Base-by-base conservation (phyloP, 179 eudicot species). In the Spergularia azorica region DNA sequence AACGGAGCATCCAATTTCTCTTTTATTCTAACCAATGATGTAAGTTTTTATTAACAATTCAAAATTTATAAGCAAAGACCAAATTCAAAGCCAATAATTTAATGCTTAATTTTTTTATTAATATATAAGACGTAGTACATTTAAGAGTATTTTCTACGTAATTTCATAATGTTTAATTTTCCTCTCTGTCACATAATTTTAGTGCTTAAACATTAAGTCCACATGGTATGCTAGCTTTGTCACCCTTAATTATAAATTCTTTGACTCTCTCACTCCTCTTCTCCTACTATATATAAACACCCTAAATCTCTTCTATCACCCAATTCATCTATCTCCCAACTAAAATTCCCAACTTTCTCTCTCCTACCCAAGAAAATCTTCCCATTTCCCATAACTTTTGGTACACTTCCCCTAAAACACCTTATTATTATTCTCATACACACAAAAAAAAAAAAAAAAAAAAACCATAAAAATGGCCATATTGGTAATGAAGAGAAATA, bases 401-500 rank as follows among this genome's bases (percentile, higher is more conserved):
- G 63, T 12, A 48, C 60, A 76, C 64, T 64, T 36, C 8, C 21
- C 58, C 55, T 67, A 59, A 20, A 18, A 6, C 9, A 59, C 18
- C n/a, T n/a, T 20, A 60, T 32, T 32, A 20, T 55, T 12, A 17
- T 5, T 60, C n/a, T 55, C 46, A 63, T 18, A 63, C 14, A 20
- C 4, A 16, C 12, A n/a, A 46, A 60, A 39, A 43, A 11, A 21
- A 50, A n/a, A 46, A 60, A 39, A 43, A 11, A 21, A 50, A 20
- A 10, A 21, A 21, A 21, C 21, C 38, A 21, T 8, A 43, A 50
- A 64, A 12, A 77, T 85, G 88, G 83, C 79, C 8, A 55, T 50
- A 12, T 65, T 80, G 57, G 67, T 64, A 41, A 51, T 70, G 15
- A 70, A 41, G 70, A 74, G 61, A 71, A 65, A 70, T 32, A 69